Conservation (phyloP, 2,329 filamentous ascomycete genomes). For the Xylariomycetidae sp. region DNA sequence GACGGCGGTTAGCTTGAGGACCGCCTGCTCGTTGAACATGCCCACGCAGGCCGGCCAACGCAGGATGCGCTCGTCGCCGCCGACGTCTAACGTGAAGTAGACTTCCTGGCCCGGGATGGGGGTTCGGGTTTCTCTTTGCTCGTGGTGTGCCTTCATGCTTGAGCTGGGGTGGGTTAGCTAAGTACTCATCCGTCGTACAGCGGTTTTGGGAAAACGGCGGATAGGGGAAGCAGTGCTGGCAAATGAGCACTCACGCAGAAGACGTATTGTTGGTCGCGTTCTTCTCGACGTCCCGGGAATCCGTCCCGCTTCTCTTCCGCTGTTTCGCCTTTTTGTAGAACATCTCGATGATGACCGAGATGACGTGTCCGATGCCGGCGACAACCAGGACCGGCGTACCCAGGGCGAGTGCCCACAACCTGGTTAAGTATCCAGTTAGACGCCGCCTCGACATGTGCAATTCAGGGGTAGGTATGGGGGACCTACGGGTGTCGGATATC, state of each 20-base stretch:
- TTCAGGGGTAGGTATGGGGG: too few relatives aligned
- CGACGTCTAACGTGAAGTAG: slow-evolving; percentile 17
- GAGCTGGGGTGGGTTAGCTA: too few relatives aligned
- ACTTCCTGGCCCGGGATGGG: slow-evolving; percentile 6
- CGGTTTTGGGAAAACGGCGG: too few relatives aligned
- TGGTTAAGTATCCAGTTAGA: too few relatives aligned
- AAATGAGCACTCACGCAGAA: slow-evolving; percentile 3
- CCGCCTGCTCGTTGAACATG: slow-evolving; percentile 13
- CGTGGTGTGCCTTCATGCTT: neutral
- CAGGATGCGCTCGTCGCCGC: slow-evolving; percentile 16
- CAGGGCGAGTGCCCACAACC: slow-evolving; percentile 49
- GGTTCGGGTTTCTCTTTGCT: slow-evolving; percentile 1
- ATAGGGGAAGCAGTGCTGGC: too few relatives aligned
- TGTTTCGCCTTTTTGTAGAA: too few relatives aligned
- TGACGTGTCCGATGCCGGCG: slow-evolving; percentile 44
- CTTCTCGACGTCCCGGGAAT: too few relatives aligned
- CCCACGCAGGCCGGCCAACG: slow-evolving; percentile 18
- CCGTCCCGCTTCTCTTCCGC: too few relatives aligned
- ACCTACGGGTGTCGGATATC: slow-evolving; percentile 47
- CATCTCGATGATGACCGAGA: slow-evolving; percentile 24
- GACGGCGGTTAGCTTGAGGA: slow-evolving; percentile 13
- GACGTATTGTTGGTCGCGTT: too few relatives aligned
- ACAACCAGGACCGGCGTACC: slow-evolving; percentile 56
- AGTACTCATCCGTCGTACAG: too few relatives aligned
- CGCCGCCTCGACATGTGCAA: too few relatives aligned